These are phyloP conservation scores for Boletus reticulatus DNA, from an alignment of 768 basidiomycete genomes.

Conservation along the genomic window DNA sequence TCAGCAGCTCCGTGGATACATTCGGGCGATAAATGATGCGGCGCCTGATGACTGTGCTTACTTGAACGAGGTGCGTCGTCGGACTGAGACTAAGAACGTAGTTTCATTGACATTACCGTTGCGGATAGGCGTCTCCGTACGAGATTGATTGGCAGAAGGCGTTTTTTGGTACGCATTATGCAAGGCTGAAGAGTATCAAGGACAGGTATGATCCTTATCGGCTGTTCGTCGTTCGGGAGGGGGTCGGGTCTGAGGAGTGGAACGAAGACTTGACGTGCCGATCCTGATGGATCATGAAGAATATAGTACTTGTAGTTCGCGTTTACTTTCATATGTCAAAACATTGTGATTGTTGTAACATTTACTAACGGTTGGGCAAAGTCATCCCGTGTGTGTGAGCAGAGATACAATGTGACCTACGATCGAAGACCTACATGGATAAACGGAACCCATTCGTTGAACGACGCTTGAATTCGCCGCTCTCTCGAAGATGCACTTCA, in stretches of 20 bases:
- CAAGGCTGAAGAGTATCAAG: slow-evolving; percentile 41
- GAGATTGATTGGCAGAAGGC: slow-evolving; percentile 38
- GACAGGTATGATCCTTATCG: slow-evolving; percentile 7
- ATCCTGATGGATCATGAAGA: background rate
- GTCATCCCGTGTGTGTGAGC: too few relatives aligned
- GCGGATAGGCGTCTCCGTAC: slow-evolving; percentile 39
- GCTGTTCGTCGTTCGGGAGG: slow-evolving; percentile 10
- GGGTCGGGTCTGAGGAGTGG: slow-evolving; percentile 27
- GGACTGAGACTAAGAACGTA: too few relatives aligned
- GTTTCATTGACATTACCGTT: too few relatives aligned
- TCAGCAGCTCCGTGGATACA: slow-evolving; percentile 6
- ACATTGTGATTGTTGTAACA: too few relatives aligned
- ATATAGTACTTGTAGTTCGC: too few relatives aligned
- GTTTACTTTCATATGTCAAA: too few relatives aligned
- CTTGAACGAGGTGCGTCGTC: background rate
- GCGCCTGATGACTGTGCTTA: slow-evolving; percentile 17
- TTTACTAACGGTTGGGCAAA: too few relatives aligned
- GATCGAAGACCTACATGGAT: too few relatives aligned
- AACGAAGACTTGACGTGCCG: slow-evolving; percentile 9
- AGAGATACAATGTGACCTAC: too few relatives aligned
- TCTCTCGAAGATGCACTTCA: too few relatives aligned
- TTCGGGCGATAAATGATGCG: slow-evolving; percentile 14
- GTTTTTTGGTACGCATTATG: slow-evolving; percentile 47
- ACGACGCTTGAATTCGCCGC: too few relatives aligned
- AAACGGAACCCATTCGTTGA: too few relatives aligned